phyloP scores from a whole-genome alignment of 306 rosid species.

The Cucumis hystrix region DNA sequence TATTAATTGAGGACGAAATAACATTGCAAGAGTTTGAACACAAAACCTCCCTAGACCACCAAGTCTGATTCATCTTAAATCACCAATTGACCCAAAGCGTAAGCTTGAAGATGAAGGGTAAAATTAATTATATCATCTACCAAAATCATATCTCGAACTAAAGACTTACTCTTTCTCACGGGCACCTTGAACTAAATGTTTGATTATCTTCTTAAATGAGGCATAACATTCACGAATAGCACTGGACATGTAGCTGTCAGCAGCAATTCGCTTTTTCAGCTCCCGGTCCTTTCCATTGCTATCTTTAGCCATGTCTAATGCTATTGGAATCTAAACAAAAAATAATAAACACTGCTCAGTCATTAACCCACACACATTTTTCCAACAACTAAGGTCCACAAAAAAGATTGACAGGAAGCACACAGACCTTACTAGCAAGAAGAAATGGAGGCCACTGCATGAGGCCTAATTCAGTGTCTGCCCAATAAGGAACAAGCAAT shows the following conservation, averaged over 20 bases:
- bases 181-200: slow-evolving; percentile 55
- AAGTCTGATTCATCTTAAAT: too few species aligned
- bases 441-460: slow-evolving; percentile 97
- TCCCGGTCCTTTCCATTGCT: slow-evolving; percentile 95
- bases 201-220: slow-evolving; percentile 66
- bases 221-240: slow-evolving; percentile 95
- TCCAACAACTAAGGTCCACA: slow-evolving; percentile 11
- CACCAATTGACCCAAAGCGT: too few species aligned
- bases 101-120: too few species aligned
- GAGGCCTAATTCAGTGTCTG: slow-evolving; percentile 73
- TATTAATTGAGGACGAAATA: too few species aligned
- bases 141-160: not conserved
- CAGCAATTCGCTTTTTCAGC: slow-evolving; percentile 61
- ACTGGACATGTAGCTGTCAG: slow-evolving; percentile 73
- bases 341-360: not conserved
- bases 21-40: too few species aligned
- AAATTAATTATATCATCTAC: too few species aligned
- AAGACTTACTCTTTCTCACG: slow-evolving; percentile 63
- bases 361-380: not conserved
- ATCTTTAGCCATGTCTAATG: slow-evolving; percentile 97
- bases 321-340: slow-evolving; percentile 71
- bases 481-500: slow-evolving; percentile 97
- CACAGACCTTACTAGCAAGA: slow-evolving; percentile 92
- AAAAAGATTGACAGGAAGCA: not conserved
- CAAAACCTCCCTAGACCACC: too few species aligned